Evolutionary conservation across 1,284 basidiomycete species (phyloP).

Genomic region (Cronartium ribicola): DNA sequence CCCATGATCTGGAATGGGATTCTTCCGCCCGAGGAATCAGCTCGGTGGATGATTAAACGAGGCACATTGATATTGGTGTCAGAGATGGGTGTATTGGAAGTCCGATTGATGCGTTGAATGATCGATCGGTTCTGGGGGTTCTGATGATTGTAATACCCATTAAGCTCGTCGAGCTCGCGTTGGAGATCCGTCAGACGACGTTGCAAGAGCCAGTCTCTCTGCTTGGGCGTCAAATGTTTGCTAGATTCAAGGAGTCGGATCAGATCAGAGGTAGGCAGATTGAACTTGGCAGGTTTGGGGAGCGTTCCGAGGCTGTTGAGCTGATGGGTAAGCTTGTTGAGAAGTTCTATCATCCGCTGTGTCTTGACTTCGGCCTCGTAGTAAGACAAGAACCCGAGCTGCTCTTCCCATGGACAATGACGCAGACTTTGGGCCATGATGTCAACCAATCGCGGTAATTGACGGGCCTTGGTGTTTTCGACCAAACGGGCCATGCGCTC

Average conservation of each 20-base stretch:
- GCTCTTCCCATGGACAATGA: slow-evolving; percentile 10
- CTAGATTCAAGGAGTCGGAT: slow-evolving; percentile 15
- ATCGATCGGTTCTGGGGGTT: background rate
- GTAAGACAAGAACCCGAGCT: slow-evolving; percentile 17
- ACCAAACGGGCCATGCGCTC: background rate
- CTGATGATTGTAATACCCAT: background rate
- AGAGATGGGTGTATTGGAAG: background rate
- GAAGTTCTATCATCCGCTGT: slow-evolving; percentile 1
- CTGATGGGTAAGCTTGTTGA: background rate
- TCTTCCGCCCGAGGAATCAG: background rate
- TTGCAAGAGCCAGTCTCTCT: slow-evolving; percentile 27
- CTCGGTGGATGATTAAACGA: background rate
- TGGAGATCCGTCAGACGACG: slow-evolving; percentile 13
- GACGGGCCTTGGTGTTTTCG: background rate
- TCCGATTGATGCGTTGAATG: background rate
- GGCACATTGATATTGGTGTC: background rate
- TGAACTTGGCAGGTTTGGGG: slow-evolving; percentile 11
- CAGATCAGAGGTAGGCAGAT: slow-evolving; percentile 8
- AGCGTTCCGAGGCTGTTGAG: background rate
- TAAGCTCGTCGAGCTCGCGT: slow-evolving; percentile 1
- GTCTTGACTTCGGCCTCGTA: slow-evolving; percentile 20
- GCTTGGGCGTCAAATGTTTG: slow-evolving; percentile 17
- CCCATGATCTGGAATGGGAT: slow-evolving; percentile 1
- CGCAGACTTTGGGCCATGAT: slow-evolving; percentile 15
- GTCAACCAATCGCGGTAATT: slow-evolving; percentile 12